Base-by-base conservation (phyloP, 495 filamentous ascomycete genomes). In the Talaromyces ruber region DNA sequence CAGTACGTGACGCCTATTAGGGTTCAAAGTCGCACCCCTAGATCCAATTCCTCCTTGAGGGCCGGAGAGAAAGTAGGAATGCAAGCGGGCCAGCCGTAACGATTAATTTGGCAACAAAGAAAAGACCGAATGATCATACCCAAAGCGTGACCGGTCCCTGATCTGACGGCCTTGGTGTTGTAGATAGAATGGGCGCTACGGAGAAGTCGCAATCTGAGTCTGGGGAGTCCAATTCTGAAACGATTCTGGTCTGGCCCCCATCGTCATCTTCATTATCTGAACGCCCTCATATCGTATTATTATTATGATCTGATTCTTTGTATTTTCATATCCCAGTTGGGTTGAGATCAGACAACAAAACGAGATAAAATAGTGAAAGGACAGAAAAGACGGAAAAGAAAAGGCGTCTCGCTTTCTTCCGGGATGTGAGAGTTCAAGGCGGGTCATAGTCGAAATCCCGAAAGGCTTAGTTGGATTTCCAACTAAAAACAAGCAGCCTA, bases 211-310 rank as follows among this genome's bases (percentile, higher is more conserved):
- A 59, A 8, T 59, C 57, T 43, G 57, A 59, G 57, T 59, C 34
- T 43, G 57, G 57, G 32, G 34, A 25, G 16, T 51, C 22, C 59
- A 32, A 51, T 21, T 60, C 59, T 60, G 59, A 60, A 50, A 60
- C 39, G 43, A 25, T 60, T 59, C 43, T 24, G 43, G 39, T 60
- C 12, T 51, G 59, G 59, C 43, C 59, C 59, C 59, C 59, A 60
- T 60, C 1, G 24, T 34, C 29, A 30, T 34, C 57, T 59, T 59
- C 57, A 59, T 45, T 59, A 21, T 39, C 32, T 59, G 57, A 57
- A 47, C n/a, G 43, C 43, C n/a, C 6, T n/a, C n/a, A 21, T 18
- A 21, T 18, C 16, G n/a, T 47, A 11, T 6, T 21, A 21, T 47
- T 21, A 12, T 32, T 32, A 32, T 43, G n/a, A 6, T 43, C 11